Base-by-base conservation (phyloP, 345 rosid genomes). In the Carallia brachiata region DNA sequence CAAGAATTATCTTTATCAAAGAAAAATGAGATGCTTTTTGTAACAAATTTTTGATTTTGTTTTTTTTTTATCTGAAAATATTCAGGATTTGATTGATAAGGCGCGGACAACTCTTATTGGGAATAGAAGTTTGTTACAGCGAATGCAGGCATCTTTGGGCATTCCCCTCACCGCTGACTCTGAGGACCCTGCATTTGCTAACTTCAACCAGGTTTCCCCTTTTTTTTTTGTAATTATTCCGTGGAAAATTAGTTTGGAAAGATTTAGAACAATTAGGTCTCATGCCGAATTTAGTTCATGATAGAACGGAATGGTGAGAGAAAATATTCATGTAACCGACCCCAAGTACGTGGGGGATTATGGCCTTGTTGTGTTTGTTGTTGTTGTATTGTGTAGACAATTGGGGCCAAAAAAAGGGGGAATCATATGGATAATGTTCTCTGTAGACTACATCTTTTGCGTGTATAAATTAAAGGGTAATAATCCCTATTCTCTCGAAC, bases 81-180 rank as follows among this genome's bases (percentile, higher is more conserved):
- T 16, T 3, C 77, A 93, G 98, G 95, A 94, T 82, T 83, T 93
- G 84, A 83, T 93, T 74, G 98, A 93, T 73, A 91, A 88, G 81
- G 96, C 97, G 57, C 85, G 75, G 30, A 80, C 86, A 4, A 82
- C 82, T 82, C 87, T 93, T 36, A 82, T 91, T 68, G 93, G 90
- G 69, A 93, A 89, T 78, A 84, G 86, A 75, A 88, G 63, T 67
- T 75, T 83, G 40, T 62, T 93, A 50, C 87, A 78, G 73, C 79
- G 82, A 71, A 91, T 91, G 92, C 91, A 93, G 72, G 80, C 77
- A 47, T 83, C 91, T 0, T 61, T 77, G 30, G 86, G 89, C 19
- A 75, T 83, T 75, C 77, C 90, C 12, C 17, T 61, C 13, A 61
- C 73, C 0, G 62, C 36, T 13, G 88, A 81, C 66, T 77, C 78